Evolutionary conservation across 805 yeast species (phyloP).

Genomic region (Wickerhamomyces silvicola): DNA sequence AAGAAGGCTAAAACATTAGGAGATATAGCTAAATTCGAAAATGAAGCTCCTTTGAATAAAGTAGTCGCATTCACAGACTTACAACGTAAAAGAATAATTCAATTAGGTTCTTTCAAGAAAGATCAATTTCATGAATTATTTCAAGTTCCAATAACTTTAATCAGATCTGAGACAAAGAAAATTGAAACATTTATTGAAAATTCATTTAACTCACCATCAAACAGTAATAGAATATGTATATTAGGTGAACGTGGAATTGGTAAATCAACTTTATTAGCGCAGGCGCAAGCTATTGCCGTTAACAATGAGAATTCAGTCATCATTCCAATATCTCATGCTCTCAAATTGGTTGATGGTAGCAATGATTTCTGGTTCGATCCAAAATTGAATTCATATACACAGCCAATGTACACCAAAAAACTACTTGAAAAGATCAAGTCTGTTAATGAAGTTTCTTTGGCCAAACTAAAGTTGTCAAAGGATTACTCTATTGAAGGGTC

Average conservation of each 20-base stretch:
- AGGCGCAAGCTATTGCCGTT: constrained; percentile 53
- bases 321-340: constrained; percentile 59
- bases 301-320: constrained; percentile 38
- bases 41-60: constrained; percentile 16
- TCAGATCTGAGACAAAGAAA: constrained; percentile 41
- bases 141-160: constrained; percentile 50
- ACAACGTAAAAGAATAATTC: constrained; percentile 37
- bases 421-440: constrained; percentile 46
- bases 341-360: constrained; percentile 61
- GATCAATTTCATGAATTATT: constrained; percentile 66
- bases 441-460: constrained; percentile 37
- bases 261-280: constrained; percentile 66
- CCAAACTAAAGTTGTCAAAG: constrained; percentile 27
- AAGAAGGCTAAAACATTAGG: constrained; percentile 18
- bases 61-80: constrained; percentile 33
- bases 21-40: constrained; percentile 17
- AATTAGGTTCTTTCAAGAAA: constrained; percentile 59
- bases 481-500: constrained; percentile 28
- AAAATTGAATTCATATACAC: constrained; percentile 47
- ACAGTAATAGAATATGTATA: constrained; percentile 47
- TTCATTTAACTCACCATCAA: constrained; percentile 24
- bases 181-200: constrained; percentile 33
- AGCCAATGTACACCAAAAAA: constrained; percentile 69
- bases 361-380: constrained; percentile 57
- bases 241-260: constrained; percentile 75